phyloP scores from a whole-genome alignment of 2,329 filamentous ascomycete species.

The Setomelanomma holmii region DNA sequence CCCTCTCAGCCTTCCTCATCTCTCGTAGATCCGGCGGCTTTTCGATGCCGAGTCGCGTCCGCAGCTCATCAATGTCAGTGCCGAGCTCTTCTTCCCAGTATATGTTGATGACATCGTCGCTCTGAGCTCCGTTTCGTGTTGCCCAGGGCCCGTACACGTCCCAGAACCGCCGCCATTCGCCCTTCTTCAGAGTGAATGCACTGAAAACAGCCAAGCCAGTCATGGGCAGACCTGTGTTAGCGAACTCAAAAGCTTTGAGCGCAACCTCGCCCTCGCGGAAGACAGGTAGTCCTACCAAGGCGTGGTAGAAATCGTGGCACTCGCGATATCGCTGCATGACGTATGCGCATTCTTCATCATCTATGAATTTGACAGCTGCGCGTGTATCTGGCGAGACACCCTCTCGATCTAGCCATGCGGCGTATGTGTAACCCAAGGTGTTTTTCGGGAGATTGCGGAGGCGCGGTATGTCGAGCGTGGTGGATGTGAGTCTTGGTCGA shows the following conservation, averaged over 20 bases:
- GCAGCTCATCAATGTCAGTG: constrained; percentile 78
- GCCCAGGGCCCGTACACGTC: constrained; percentile 89
- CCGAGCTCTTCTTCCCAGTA: constrained; percentile 97
- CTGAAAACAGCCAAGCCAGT: constrained; percentile 86
- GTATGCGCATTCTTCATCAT: constrained; percentile 94
- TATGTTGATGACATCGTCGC: constrained; percentile 87
- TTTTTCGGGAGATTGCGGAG: constrained; percentile 76
- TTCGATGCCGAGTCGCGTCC: constrained; percentile 81
- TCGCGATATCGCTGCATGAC: constrained; percentile 98
- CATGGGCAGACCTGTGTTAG: constrained; percentile 94
- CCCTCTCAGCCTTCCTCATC: constrained; percentile 73
- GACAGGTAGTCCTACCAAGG: constrained; percentile 86
- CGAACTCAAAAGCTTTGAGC: constrained; percentile 97
- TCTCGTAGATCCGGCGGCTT: constrained; percentile 83
- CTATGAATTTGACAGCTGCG: constrained; percentile 82
- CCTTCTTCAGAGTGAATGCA: constrained; percentile 67
- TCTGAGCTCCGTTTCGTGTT: constrained; percentile 76
- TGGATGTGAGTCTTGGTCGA: constrained; percentile 84
- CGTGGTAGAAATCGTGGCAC: constrained; percentile 98
- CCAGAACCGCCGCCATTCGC: constrained; percentile 72
- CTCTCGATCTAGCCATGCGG: constrained; percentile 90
- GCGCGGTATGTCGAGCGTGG: constrained; percentile 69
- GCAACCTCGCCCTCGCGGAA: constrained; percentile 96
- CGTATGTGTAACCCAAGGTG: constrained; percentile 83
- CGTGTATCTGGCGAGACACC: constrained; percentile 92